These are phyloP conservation scores for Podila epigama DNA, from an alignment of 192 early-diverging fungal species.

Conservation along the genomic window DNA sequence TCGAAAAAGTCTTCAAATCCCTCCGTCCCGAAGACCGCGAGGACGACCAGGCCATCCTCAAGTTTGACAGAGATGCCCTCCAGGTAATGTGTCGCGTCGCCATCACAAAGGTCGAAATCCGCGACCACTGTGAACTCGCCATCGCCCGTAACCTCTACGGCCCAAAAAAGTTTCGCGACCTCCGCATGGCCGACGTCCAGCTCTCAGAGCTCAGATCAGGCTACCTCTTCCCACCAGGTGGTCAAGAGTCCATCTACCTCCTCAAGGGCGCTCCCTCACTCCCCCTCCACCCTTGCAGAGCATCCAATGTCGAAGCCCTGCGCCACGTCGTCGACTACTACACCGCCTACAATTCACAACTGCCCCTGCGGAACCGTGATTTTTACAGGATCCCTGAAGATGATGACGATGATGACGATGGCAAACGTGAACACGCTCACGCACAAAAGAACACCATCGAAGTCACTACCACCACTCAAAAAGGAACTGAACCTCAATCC, in stretches of 20 bases:
- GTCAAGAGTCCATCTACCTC: constrained; percentile 47
- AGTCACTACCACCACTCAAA: no score
- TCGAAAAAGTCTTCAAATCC: constrained; percentile 37
- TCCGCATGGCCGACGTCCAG: constrained; percentile 42
- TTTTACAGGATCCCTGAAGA: constrained; percentile 30
- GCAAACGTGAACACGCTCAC: no score
- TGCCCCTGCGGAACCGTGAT: constrained; percentile 31
- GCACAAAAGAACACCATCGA: no score
- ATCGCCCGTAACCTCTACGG: constrained; percentile 47
- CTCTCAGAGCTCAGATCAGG: constrained; percentile 30
- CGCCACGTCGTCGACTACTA: constrained; percentile 44
- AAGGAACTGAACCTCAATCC: background rate
- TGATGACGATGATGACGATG: background rate
- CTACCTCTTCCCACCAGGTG: constrained; percentile 42
- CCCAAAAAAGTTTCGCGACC: constrained; percentile 42
- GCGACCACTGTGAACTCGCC: constrained; percentile 44
- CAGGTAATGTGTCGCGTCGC: constrained; percentile 46
- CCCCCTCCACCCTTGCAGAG: constrained; percentile 41
- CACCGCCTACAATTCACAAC: constrained; percentile 41
- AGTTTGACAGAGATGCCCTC: constrained; percentile 43
- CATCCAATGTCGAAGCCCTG: constrained; percentile 39
- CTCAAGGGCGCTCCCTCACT: constrained; percentile 40
- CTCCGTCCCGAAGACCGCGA: constrained; percentile 31
- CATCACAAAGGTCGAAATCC: constrained; percentile 32
- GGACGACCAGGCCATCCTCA: constrained; percentile 42